Conservation (phyloP, 352 stramenopile genomes). For the Phytophthora ramorum region DNA sequence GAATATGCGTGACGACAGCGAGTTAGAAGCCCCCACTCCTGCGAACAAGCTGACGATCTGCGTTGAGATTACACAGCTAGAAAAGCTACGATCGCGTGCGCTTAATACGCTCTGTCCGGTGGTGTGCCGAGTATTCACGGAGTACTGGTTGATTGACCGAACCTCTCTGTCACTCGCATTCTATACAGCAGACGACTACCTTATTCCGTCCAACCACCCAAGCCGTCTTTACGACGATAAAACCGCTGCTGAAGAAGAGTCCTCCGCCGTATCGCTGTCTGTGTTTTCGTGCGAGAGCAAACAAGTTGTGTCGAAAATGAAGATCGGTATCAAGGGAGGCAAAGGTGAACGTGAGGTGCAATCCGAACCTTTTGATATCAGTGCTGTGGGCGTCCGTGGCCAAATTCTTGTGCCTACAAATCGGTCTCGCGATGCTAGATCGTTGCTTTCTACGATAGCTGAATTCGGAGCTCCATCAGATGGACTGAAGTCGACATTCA, state of each 20-base stretch:
- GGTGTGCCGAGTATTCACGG: conserved; percentile 75
- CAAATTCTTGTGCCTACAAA: conserved; percentile 72
- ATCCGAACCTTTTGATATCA: conserved; percentile 82
- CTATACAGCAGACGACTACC: conserved; percentile 69
- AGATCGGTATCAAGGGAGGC: conserved; percentile 65
- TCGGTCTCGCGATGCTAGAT: conserved; percentile 47
- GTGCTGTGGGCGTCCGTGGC: conserved; percentile 74
- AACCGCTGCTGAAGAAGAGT: conserved; percentile 20
- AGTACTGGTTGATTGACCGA: conserved; percentile 89
- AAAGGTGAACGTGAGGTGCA: conserved; percentile 58
- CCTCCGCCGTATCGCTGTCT: conserved; percentile 62
- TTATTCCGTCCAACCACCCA: conserved; percentile 58
- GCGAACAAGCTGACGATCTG: conserved; percentile 71
- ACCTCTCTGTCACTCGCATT: conserved; percentile 76
- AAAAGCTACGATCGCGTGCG: conserved; percentile 50
- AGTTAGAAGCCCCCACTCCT: conserved; percentile 29
- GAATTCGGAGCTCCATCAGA: conserved; percentile 39
- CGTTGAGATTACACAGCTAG: conserved; percentile 59
- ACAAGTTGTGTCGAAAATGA: conserved; percentile 75
- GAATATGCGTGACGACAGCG: conserved; percentile 47
- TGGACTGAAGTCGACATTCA: conserved; percentile 45
- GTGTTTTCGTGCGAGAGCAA: conserved; percentile 77
- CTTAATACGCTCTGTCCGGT: conserved; percentile 65
- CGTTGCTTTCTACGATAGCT: conserved; percentile 58
- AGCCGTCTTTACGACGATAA: conserved; percentile 36